Base-by-base conservation (phyloP, 2,329 filamentous ascomycete species). In the Exutisphaerella laricina region DNA sequence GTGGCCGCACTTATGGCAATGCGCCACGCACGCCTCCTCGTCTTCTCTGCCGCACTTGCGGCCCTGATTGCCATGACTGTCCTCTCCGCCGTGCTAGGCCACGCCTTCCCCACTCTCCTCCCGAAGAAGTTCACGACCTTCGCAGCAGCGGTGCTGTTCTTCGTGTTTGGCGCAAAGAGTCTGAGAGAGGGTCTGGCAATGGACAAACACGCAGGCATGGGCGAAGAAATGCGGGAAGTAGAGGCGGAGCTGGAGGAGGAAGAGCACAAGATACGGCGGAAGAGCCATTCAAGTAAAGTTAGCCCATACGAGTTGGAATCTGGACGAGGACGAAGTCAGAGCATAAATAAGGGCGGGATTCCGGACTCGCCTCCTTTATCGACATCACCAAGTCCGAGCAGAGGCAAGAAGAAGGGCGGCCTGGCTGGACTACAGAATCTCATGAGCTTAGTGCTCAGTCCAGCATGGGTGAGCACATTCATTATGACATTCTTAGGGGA, bases 401-500 rank as follows among this genome's bases (percentile, higher is more conserved):
- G 50, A 26, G 48, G 66, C 10, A 30, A 39, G 14, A 32, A 37
- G 16, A 26, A 33, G 2, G 42, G 45, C 12, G n/a, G 33, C 7
- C 17, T 35, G 3, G 62, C 75, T 14, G 89, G 92, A 1, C 70
- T 96, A 17, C 81, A 82, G 64, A 98, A 98, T 58, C 78, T 98
- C 3, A 79, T 88, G 50, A 88, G 86, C 8, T 73, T 98, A 5
- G 76, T 98, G 4, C 75, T 98, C 28, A 95, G 87, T 66, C 92
- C 92, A 1, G 92, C 89, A 1, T 98, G 92, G 92, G 92, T 98
- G 10, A 90, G 97, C 68, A 98, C 92, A 0, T 98, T 98, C 62
- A 79, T 94, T 57, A 98, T 98, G 92, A 98, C 92, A 2, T 98
- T 98, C 69, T 70, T 98, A 21, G 92, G 92, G 29, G 92, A 98